phyloP scores from a whole-genome alignment of 352 stramenopile species.

The Stramenopiles sp. region DNA sequence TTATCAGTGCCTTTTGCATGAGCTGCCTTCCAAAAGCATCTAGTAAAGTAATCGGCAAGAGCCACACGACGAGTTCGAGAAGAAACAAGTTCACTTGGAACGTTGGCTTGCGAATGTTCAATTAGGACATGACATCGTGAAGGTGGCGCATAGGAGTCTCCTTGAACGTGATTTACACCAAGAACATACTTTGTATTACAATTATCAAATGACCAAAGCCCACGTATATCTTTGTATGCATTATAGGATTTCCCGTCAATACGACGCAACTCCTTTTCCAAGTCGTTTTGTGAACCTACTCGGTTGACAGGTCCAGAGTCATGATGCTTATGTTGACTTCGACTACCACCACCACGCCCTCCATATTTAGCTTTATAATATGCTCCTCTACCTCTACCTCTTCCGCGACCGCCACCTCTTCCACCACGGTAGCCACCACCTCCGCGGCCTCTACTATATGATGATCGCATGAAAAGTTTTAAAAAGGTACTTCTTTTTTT shows the following conservation, averaged over 20 bases:
- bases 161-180: conserved; percentile 57
- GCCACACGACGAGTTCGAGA: conserved; percentile 35
- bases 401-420: conserved; percentile 6
- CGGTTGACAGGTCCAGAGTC: conserved; percentile 7
- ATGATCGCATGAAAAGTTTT: too few relatives aligned
- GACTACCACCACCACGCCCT: conserved; percentile 18
- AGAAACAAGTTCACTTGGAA: conserved; percentile 31
- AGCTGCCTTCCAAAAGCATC: conserved; percentile 27
- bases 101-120: conserved; percentile 24
- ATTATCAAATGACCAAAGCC: conserved; percentile 21
- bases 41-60: conserved; percentile 49
- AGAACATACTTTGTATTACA: conserved; percentile 42
- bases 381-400: conserved; percentile 20
- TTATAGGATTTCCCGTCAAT: conserved; percentile 31
- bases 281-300: conserved; percentile 21
- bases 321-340: conserved; percentile 12
- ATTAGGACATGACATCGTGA: conserved; percentile 58
- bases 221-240: conserved; percentile 45
- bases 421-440: neutral
- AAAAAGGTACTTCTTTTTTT: too few relatives aligned
- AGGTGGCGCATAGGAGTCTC: conserved; percentile 66
- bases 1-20: conserved; percentile 21
- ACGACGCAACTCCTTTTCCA: conserved; percentile 21
- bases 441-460: conserved; percentile 5
- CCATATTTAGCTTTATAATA: conserved; percentile 54